A percentile compares a stretch with the other conserved stretches of the same genome.
These are phyloP conservation scores for Penicillium sp. DNA, from an alignment of 2,329 filamentous ascomycete genomes.

Conservation along the genomic window DNA sequence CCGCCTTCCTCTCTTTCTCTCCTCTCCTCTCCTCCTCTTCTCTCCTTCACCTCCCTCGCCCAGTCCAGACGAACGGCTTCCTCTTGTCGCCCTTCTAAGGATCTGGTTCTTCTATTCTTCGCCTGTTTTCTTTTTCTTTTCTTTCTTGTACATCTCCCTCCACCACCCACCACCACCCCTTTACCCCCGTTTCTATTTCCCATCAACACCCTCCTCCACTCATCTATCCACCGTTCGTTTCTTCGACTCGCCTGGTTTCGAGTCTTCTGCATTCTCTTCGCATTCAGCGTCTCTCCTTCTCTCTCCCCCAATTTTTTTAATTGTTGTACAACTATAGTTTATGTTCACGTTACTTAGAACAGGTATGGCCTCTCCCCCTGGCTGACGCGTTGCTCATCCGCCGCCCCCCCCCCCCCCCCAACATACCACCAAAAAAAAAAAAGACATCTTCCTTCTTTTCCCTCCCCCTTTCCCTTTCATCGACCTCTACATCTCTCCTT, in stretches of 20 bases:
- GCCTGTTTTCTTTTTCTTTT: conserved; percentile 20
- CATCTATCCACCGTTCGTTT: conserved; percentile 32
- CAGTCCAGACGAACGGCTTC: conserved; percentile 6
- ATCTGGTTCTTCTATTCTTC: conserved; percentile 31
- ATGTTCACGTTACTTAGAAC: conserved; percentile 34
- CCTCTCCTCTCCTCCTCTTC: conserved; percentile 19
- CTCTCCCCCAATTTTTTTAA: conserved; percentile 29
- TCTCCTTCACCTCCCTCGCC: conserved; percentile 25
- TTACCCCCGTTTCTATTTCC: conserved; percentile 29
- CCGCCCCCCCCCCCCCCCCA: conserved; percentile 11
- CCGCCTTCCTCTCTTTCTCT: conserved; percentile 30
- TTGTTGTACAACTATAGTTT: conserved; percentile 39
- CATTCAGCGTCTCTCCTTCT: conserved; percentile 27
- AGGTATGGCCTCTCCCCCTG: conserved; percentile 32
- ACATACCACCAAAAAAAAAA: conserved; percentile 15
- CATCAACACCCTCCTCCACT: conserved; percentile 32
- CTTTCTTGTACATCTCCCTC: conserved; percentile 37
- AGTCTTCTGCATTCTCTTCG: conserved; percentile 22
- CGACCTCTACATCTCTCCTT: not conserved
- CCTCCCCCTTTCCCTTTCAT: conserved; percentile 4
- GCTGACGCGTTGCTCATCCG: conserved; percentile 26
- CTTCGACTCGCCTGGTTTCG: conserved; percentile 30
- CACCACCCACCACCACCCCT: not conserved
- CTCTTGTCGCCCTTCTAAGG: conserved; percentile 21
- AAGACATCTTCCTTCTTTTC: conserved; percentile 10